Conservation (phyloP, 1,284 basidiomycete species). For the Tilletia caries region DNA sequence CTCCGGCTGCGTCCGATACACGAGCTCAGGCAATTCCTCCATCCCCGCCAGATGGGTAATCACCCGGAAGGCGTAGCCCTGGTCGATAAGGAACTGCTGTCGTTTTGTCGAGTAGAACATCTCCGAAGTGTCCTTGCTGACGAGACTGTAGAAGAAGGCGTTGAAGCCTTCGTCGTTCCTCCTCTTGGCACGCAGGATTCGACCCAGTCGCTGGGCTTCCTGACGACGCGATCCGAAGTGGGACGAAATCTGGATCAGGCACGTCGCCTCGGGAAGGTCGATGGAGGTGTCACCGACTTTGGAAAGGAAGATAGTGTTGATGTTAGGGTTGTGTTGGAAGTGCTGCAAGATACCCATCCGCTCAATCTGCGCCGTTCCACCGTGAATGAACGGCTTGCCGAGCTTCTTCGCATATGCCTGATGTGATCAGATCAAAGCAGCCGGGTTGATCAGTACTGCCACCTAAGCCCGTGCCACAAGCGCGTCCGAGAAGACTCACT, state of each 20-base stretch:
- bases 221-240: conserved; percentile 98
- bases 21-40: conserved; percentile 78
- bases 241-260: conserved; percentile 98
- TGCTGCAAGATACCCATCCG: conserved; percentile 89
- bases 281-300: conserved; percentile 99
- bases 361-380: conserved; percentile 90
- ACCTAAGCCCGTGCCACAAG: conserved; percentile 12
- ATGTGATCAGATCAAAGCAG: conserved; percentile 16
- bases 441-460: not conserved
- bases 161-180: conserved; percentile 99
- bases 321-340: conserved; percentile 88
- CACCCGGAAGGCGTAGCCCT: conserved; percentile 98
- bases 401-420: conserved; percentile 93
- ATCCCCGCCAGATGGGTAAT: conserved; percentile 96
- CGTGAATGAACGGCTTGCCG: conserved; percentile 92
- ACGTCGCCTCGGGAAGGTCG: conserved; percentile 96
- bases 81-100: conserved; percentile 97
- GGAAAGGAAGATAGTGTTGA: conserved; percentile 98
- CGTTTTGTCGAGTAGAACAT: conserved; percentile 99
- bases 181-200: conserved; percentile 90
- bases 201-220: conserved; percentile 91
- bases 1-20: conserved; percentile 83
- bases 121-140: conserved; percentile 97
- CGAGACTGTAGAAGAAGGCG: conserved; percentile 98
- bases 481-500: conserved; percentile 59